phyloP scores from a whole-genome alignment of 305 asterid species.

The Fraxinus latifolia region DNA sequence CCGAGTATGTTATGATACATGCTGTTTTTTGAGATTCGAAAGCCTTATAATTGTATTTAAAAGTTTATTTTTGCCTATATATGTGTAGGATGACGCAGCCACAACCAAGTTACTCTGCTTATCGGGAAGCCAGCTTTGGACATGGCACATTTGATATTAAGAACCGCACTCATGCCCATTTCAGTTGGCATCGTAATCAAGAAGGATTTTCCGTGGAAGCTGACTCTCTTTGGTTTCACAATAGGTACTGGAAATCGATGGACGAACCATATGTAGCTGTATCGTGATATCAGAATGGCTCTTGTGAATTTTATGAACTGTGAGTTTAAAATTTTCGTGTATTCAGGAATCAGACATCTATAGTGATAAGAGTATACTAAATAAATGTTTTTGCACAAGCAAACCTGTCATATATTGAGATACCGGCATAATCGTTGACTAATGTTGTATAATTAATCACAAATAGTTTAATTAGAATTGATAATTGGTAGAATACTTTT shows the following conservation, averaged over 20 bases:
- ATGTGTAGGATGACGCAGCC: conserved; percentile 65
- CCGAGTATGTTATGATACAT: conserved; percentile 34
- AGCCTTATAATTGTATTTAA: not conserved
- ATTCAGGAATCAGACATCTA: not conserved
- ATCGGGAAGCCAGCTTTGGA: conserved; percentile 70
- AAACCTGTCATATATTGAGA: not conserved
- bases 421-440: too few species aligned
- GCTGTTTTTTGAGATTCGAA: not conserved
- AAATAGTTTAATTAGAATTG: too few species aligned
- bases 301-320: not conserved
- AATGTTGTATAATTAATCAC: too few species aligned
- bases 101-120: conserved; percentile 71
- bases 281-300: conserved; percentile 4
- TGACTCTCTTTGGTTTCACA: conserved; percentile 52
- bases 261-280: conserved; percentile 23
- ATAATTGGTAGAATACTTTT: too few species aligned
- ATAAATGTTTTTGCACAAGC: not conserved
- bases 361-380: too few species aligned
- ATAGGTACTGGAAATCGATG: conserved; percentile 44
- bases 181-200: conserved; percentile 64
- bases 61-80: not conserved
- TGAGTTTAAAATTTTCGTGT: not conserved
- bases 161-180: conserved; percentile 54
- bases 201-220: conserved; percentile 49
- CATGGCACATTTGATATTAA: conserved; percentile 60